A percentile compares a stretch with the other conserved stretches of the same genome.
These are phyloP conservation scores for Lagerstroemia speciosa DNA, from an alignment of 345 rosid species.

Conservation along the genomic window DNA sequence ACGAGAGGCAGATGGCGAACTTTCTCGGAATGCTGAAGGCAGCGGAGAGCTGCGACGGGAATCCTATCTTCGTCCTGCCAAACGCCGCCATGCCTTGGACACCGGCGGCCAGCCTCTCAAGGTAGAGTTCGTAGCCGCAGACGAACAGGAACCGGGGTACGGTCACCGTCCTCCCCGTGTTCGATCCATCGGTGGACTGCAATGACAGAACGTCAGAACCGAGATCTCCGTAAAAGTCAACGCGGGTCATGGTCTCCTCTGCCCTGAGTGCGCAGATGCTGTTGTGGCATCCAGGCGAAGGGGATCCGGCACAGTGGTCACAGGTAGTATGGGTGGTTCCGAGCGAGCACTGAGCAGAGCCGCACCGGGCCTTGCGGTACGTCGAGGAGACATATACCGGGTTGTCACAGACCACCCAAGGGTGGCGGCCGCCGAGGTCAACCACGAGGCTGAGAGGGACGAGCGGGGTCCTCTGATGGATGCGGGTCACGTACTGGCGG, in stretches of 20 bases:
- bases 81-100: conserved; percentile 33
- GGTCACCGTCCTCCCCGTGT: conserved; percentile 24
- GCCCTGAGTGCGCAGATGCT: conserved; percentile 33
- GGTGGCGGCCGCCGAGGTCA: conserved; percentile 36
- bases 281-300: conserved; percentile 41
- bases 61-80: conserved; percentile 20
- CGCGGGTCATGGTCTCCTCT: conserved; percentile 21
- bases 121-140: conserved; percentile 17
- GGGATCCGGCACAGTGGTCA: conserved; percentile 15
- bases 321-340: conserved; percentile 18
- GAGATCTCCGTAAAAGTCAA: conserved; percentile 22
- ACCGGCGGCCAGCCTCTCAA: conserved; percentile 21
- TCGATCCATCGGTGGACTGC: conserved; percentile 38
- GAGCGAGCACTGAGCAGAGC: conserved; percentile 30
- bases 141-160: conserved; percentile 24
- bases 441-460: conserved; percentile 23
- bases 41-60: conserved; percentile 25
- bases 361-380: conserved; percentile 23
- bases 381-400: conserved; percentile 32
- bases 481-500: conserved; percentile 24
- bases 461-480: conserved; percentile 32
- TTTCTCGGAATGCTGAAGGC: conserved; percentile 19
- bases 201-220: conserved; percentile 32
- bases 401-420: conserved; percentile 41
- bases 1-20: conserved; percentile 28